Percentiles rank a stretch among this genome's conserved stretches.
Conservation (phyloP, 371 early-diverging fungal species). For the Syncephalastrum sp. region DNA sequence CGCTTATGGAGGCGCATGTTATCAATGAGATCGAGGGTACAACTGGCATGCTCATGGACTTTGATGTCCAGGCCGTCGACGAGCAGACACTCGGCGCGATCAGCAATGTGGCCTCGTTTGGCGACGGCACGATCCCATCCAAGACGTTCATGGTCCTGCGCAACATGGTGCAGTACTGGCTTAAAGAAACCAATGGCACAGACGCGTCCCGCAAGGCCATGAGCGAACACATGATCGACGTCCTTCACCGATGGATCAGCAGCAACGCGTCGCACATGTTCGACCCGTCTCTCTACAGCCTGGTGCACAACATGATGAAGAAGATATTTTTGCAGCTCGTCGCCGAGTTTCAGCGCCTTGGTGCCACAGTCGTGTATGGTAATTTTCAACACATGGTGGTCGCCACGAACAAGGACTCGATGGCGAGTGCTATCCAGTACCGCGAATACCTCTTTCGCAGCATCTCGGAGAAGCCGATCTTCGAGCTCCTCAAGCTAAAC, state of each 20-base stretch:
- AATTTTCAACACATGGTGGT: constrained; percentile 80
- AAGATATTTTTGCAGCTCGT: constrained; percentile 83
- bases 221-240: constrained; percentile 76
- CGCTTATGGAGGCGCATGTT: constrained; percentile 69
- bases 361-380: constrained; percentile 77
- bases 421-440: constrained; percentile 73
- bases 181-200: constrained; percentile 43
- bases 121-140: constrained; percentile 62
- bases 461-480: constrained; percentile 69
- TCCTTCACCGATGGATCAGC: constrained; percentile 88
- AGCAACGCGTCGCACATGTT: constrained; percentile 72
- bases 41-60: constrained; percentile 41
- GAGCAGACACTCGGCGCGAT: constrained; percentile 51
- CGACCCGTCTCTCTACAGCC: constrained; percentile 79
- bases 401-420: constrained; percentile 73
- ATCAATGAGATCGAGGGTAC: constrained; percentile 82
- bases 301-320: constrained; percentile 86
- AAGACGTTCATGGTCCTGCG: constrained; percentile 77
- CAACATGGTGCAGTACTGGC: constrained; percentile 76
- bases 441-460: constrained; percentile 70
- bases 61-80: constrained; percentile 49
- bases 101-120: constrained; percentile 39
- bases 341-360: constrained; percentile 76
- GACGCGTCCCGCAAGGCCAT: constrained; percentile 53
- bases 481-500: constrained; percentile 68